Evolutionary conservation across 2,329 filamentous ascomycete species (phyloP).

Genomic region (Calonectria leucothoes): DNA sequence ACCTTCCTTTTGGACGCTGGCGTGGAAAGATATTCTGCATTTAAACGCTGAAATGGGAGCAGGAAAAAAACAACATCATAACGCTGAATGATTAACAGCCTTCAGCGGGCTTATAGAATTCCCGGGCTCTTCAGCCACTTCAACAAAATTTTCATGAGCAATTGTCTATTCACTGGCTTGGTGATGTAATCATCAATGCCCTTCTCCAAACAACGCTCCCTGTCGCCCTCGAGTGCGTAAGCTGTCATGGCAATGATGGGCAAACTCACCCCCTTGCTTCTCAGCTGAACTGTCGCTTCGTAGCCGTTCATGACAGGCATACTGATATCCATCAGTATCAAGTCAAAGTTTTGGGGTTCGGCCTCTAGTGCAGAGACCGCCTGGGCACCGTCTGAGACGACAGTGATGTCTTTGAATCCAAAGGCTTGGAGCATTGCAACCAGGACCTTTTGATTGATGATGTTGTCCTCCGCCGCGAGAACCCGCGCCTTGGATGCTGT

Average conservation of each 20-base stretch:
- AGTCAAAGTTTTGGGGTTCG: constrained; percentile 38
- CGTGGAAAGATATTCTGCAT: too few relatives aligned
- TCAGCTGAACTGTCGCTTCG: constrained; percentile 57
- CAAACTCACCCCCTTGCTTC: constrained; percentile 60
- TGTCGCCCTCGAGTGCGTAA: constrained; percentile 66
- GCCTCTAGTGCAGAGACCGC: constrained; percentile 47
- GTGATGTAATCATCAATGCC: constrained; percentile 68
- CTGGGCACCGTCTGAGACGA: constrained; percentile 32
- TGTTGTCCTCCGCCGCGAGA: constrained; percentile 55
- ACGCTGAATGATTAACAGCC: too few relatives aligned
- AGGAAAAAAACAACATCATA: too few relatives aligned
- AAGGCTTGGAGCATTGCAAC: constrained; percentile 50
- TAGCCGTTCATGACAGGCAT: constrained; percentile 66
- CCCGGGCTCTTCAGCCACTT: constrained; percentile 34
- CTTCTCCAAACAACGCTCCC: constrained; percentile 62
- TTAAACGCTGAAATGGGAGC: too few relatives aligned
- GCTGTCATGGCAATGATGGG: constrained; percentile 65
- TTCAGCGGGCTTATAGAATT: too few relatives aligned
- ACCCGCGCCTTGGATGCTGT: constrained; percentile 54
- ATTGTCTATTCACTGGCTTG: constrained; percentile 61
- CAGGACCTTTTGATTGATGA: constrained; percentile 56
- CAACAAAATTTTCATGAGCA: constrained; percentile 22
- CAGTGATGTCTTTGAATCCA: constrained; percentile 50
- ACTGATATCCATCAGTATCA: constrained; percentile 57
- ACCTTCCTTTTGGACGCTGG: too few relatives aligned